A percentile compares a stretch with the other conserved stretches of the same genome.
Evolutionary conservation across 805 yeast genomes (phyloP).

Genomic region (Zygosaccharomyces rouxii): DNA sequence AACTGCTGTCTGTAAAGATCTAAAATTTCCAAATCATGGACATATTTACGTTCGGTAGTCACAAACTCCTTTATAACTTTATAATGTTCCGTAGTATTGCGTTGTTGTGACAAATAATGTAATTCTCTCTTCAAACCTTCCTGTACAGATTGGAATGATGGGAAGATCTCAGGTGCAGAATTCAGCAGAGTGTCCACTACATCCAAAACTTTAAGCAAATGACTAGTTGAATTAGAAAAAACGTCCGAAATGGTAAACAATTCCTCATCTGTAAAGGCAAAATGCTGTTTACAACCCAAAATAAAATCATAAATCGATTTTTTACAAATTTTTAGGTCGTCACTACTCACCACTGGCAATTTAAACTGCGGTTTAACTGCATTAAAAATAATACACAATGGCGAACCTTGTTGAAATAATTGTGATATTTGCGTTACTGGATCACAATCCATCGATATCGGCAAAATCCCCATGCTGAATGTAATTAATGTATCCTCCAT

Average conservation of each 20-base stretch:
- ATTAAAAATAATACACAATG: conserved; percentile 82
- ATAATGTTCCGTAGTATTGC: conserved; percentile 32
- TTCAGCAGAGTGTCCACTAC: conserved; percentile 66
- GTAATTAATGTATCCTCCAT: conserved; percentile 43
- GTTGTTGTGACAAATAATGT: conserved; percentile 8
- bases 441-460: conserved; percentile 71
- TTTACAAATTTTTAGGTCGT: conserved; percentile 80
- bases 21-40: conserved; percentile 80
- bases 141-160: conserved; percentile 30
- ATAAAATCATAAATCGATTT: conserved; percentile 86
- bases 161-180: conserved; percentile 43
- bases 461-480: conserved; percentile 72
- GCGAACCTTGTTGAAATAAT: conserved; percentile 86
- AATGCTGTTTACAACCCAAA: conserved; percentile 73
- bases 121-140: conserved; percentile 24
- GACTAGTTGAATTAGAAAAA: conserved; percentile 75
- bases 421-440: conserved; percentile 91
- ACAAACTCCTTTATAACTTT: conserved; percentile 81
- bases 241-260: conserved; percentile 88
- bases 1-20: conserved; percentile 65
- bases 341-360: conserved; percentile 63
- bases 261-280: conserved; percentile 72
- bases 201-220: conserved; percentile 65
- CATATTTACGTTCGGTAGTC: conserved; percentile 88
- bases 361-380: conserved; percentile 55